Evolutionary conservation across 139 green algal genomes (phyloP), one percentile per base, ranked within the genome.

Genomic region (Zygnema cylindricum): DNA sequence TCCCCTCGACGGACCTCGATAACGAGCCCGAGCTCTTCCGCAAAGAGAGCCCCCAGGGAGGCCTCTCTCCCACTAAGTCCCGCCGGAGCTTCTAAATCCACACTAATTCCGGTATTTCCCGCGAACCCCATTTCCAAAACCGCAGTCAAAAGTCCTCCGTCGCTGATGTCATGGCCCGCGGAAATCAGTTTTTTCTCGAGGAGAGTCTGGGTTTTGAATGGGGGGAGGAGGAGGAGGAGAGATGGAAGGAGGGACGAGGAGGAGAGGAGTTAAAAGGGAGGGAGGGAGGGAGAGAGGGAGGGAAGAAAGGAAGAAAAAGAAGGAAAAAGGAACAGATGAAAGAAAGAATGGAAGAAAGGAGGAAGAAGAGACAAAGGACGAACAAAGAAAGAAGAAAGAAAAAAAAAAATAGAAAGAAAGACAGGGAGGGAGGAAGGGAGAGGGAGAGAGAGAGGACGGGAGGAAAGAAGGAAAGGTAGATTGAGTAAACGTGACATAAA

Each of bases 1-100:
- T n/a, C n/a, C n/a, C n/a, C n/a, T n/a, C n/a, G n/a, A n/a, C n/a
- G n/a, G 39, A 99, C 97, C 92, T 99, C 97, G 43, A 99, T 85
- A 69, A 99, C 89, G 76, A 99, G 93, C 21, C 97, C 97, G 33
- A 98, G 95, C 94, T 99, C 97, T 93, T 99, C 97, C 0, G 97
- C 94, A 92, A 98, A 99, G 1, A 99, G 94, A 1, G 94, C 71
- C 0, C 93, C 94, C 55, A 96, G 69, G 43, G 36, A 32, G 25
- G 43, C 87, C 36, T 85, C 69, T 78, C 41, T 22, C 42, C 36
- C 32, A 30, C 77, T 43, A 76, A 92, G 42, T 1, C 82, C 32
- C 16, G 92, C 82, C 1, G 89, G 40, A 0, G 69, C 30, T 0
- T 94, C 89, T 54, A 98, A 85, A 85, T 97, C 94, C 2, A 94